Percentiles rank a stretch among this genome's conserved stretches.
phyloP scores from a whole-genome alignment of 148 eudicot genomes.

The Pharnaceum exiguum region DNA sequence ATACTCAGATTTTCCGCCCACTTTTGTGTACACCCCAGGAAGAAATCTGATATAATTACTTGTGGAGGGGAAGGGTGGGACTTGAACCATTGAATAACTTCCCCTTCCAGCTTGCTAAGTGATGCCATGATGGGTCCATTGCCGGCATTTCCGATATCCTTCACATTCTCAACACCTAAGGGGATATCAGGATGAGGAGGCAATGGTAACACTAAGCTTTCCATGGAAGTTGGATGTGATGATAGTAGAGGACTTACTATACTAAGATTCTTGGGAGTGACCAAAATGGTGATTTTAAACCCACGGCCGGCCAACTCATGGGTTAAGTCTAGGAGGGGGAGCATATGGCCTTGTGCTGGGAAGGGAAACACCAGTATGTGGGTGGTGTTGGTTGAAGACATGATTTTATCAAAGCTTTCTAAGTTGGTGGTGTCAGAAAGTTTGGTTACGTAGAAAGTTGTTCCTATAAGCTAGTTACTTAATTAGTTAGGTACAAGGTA shows the following conservation, averaged over 20 bases:
- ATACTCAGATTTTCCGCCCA: conserved; percentile 4
- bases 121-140: conserved; percentile 32
- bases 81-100: conserved; percentile 28
- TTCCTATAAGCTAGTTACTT: no score
- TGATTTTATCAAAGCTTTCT: neutral
- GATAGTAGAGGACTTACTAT: conserved; percentile 38
- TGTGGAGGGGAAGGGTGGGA: conserved; percentile 29
- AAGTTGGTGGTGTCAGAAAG: neutral
- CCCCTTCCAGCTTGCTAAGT: conserved; percentile 29
- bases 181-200: conserved; percentile 47
- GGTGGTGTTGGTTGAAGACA: neutral
- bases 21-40: conserved; percentile 22
- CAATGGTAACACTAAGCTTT: conserved; percentile 47
- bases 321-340: conserved; percentile 50
- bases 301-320: conserved; percentile 41
- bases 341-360: conserved; percentile 62
- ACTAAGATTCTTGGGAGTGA: conserved; percentile 53
- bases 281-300: conserved; percentile 42
- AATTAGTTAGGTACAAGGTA: no score
- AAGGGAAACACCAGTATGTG: conserved; percentile 47
- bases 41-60: conserved; percentile 24
- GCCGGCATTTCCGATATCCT: conserved; percentile 44
- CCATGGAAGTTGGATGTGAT: conserved; percentile 33
- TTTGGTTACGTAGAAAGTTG: no score
- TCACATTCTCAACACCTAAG: conserved; percentile 36